Percentiles rank a stretch among this genome's conserved stretches.
These are phyloP conservation scores for Ricinus communis DNA, from an alignment of 345 rosid species.

Conservation along the genomic window DNA sequence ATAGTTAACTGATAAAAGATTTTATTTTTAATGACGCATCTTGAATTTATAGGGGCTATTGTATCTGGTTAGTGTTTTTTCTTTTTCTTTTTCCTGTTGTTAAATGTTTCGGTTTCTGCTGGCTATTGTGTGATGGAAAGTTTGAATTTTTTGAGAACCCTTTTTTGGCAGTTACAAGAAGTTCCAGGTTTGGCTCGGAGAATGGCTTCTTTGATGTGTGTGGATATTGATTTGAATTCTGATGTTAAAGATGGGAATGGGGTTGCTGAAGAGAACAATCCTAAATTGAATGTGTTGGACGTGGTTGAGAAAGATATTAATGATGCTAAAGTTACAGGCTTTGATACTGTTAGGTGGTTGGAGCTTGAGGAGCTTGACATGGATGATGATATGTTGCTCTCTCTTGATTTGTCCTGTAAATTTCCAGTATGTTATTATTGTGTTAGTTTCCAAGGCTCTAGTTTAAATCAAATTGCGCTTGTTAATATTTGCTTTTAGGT, in stretches of 20 bases:
- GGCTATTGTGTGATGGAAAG: too few relatives aligned
- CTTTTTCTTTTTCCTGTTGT: background rate
- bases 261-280: conserved; percentile 20
- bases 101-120: too few relatives aligned
- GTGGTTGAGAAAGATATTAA: conserved; percentile 48
- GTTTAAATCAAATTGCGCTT: too few relatives aligned
- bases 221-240: conserved; percentile 43
- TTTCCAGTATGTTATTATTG: conserved; percentile 48
- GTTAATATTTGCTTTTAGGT: too few relatives aligned
- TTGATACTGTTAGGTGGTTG: conserved; percentile 64
- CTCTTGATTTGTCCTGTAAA: conserved; percentile 56
- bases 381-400: conserved; percentile 52
- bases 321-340: conserved; percentile 48
- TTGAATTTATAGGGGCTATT: background rate
- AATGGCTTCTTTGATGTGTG: conserved; percentile 92
- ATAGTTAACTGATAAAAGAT: background rate
- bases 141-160: conserved; percentile 7
- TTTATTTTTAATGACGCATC: background rate
- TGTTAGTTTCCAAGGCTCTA: background rate
- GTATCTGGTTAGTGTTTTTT: background rate
- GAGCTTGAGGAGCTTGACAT: conserved; percentile 80
- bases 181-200: conserved; percentile 89
- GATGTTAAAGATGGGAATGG: conserved; percentile 40
- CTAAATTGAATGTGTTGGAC: conserved; percentile 44
- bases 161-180: conserved; percentile 68